Percentiles rank a stretch among this genome's conserved stretches.
These are phyloP conservation scores for Penicillium malachiteum DNA, from an alignment of 495 filamentous ascomycete species.

Conservation along the genomic window DNA sequence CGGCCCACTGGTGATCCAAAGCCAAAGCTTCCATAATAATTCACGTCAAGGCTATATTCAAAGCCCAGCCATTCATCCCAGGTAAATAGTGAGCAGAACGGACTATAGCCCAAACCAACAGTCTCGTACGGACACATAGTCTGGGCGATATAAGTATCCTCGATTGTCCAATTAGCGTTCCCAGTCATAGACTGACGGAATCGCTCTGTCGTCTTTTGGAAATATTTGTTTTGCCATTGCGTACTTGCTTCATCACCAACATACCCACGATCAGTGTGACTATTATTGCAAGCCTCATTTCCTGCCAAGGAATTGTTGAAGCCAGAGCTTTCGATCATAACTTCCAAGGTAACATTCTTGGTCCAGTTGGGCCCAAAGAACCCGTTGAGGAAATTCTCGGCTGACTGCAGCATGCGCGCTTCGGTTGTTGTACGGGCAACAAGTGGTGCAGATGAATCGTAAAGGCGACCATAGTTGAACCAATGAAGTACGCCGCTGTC, in stretches of 20 bases:
- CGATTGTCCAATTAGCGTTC: background rate
- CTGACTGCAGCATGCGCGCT: constrained; percentile 3
- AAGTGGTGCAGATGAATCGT: constrained; percentile 2
- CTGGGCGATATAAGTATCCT: background rate
- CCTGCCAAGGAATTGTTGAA: constrained; percentile 2
- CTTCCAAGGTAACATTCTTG: constrained; percentile 1
- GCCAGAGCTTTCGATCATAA: background rate
- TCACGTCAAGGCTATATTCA: constrained; percentile 57
- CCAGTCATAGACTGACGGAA: constrained; percentile 2
- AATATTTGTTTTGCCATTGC: background rate
- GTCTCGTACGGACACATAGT: constrained; percentile 30
- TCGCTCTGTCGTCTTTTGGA: background rate
- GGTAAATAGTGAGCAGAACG: constrained; percentile 57
- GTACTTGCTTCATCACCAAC: background rate
- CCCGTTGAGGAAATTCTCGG: constrained; percentile 4
- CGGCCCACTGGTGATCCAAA: constrained; percentile 62
- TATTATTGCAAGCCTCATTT: background rate
- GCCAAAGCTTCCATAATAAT: constrained; percentile 56
- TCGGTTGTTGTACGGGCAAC: constrained; percentile 3
- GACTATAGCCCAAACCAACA: constrained; percentile 25
- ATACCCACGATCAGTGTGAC: background rate
- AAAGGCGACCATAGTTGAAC: constrained; percentile 5
- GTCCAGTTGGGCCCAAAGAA: constrained; percentile 5
- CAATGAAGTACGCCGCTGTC: constrained; percentile 3
- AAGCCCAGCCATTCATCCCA: constrained; percentile 56